Evolutionary conservation across 306 rosid species (phyloP), one percentile per base, ranked within the genome.

Genomic region (Urtica urens): DNA sequence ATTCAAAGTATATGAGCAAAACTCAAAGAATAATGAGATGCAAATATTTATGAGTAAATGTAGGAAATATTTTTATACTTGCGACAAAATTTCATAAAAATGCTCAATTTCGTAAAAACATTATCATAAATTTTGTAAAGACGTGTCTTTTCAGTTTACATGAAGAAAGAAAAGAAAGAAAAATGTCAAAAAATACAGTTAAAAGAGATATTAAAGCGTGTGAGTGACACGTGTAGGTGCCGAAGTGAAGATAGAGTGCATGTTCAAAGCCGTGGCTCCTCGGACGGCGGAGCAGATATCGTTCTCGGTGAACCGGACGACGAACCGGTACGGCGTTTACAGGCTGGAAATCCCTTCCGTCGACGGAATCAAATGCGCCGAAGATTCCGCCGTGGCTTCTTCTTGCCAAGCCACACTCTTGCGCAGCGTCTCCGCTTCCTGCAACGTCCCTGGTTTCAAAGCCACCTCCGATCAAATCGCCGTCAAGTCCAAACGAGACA

Each of bases 301-400:
- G 49, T 56, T 90, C 39, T 90, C 95, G 46, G 97, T 78, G 47
- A 90, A 79, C 52, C 76, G 93, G 73, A 90, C 97, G 1, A 90
- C 97, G 44, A 79, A 90, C 37, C 78, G 60, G 53, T 49, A 54
- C 61, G 97, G 93, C 21, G 38, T 90, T 38, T 90, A 84, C 78
- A 84, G 35, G 69, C 38, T 90, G 75, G 93, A 77, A 61, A 81
- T 90, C 41, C 97, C 97, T 45, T 76, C 95, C 9, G 74, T 90
- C 34, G 97, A 90, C 44, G 97, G 97, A 41, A 80, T 90, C 49
- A 82, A 70, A 64, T 90, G 97, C 43, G 95, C 95, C 25, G 90
- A 84, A 59, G 93, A 79, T 29, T 77, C 97, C 7, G 77, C 90
- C 9, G 62, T 90, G 10, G 76, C 63, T 25, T 84, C 93, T 26